phyloP scores from a whole-genome alignment of 495 filamentous ascomycete genomes.

The Lindgomyces ingoldianus region DNA sequence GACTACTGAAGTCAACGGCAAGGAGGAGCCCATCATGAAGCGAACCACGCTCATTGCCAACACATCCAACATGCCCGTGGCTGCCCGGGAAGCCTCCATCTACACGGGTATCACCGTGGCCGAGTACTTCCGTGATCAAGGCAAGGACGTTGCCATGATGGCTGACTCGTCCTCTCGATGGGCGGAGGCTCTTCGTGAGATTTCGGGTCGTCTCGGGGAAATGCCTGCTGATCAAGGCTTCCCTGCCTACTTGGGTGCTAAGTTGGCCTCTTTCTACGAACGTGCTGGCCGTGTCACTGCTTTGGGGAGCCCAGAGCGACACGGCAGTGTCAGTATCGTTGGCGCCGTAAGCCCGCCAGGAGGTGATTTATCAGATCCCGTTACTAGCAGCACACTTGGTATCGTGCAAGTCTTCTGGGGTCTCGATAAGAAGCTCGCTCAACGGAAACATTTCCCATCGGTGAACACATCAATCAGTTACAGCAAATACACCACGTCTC shows the following conservation, averaged over 20 bases:
- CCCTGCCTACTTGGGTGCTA: slow-evolving; percentile 94
- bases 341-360: slow-evolving; percentile 95
- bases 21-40: slow-evolving; percentile 99
- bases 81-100: slow-evolving; percentile 97
- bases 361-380: slow-evolving; percentile 98
- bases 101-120: slow-evolving; percentile 98
- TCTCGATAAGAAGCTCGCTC: slow-evolving; percentile 97
- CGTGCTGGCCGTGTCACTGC: slow-evolving; percentile 85
- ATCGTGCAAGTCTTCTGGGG: slow-evolving; percentile 99
- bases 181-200: slow-evolving; percentile 97
- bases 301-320: slow-evolving; percentile 82
- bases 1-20: slow-evolving; percentile 83
- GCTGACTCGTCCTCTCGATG: slow-evolving; percentile 97
- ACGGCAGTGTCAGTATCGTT: slow-evolving; percentile 95
- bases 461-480: slow-evolving; percentile 96
- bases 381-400: slow-evolving; percentile 89
- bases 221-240: slow-evolving; percentile 99
- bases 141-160: slow-evolving; percentile 99
- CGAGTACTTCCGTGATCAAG: slow-evolving; percentile 98
- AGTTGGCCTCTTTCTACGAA: slow-evolving; percentile 98
- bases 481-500: slow-evolving; percentile 87
- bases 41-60: slow-evolving; percentile 97
- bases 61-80: slow-evolving; percentile 99
- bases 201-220: slow-evolving; percentile 97
- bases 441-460: slow-evolving; percentile 98